These are phyloP conservation scores for Elaphomyces granulatus DNA, from an alignment of 495 filamentous ascomycete species.

Conservation along the genomic window DNA sequence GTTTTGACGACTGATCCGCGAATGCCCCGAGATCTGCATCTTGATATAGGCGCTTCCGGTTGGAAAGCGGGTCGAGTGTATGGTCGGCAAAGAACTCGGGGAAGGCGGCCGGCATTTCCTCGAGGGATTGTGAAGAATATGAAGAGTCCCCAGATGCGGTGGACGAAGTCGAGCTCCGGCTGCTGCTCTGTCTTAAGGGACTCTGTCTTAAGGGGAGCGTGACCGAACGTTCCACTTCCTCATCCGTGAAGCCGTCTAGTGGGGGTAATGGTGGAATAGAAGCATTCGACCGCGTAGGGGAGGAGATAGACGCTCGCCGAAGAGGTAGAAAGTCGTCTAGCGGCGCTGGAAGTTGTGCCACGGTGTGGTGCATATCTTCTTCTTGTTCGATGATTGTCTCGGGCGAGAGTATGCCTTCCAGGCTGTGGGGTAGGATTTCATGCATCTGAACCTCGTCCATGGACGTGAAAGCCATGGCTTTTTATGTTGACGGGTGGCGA, in stretches of 20 bases:
- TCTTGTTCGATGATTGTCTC: too few relatives aligned
- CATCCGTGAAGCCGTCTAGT: neutral
- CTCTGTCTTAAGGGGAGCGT: neutral
- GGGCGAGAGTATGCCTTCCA: neutral
- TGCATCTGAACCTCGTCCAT: neutral
- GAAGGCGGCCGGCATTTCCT: neutral
- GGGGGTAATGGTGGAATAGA: neutral
- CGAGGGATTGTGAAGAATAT: neutral
- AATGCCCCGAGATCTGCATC: neutral
- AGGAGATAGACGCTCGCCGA: too few relatives aligned
- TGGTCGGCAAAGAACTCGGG: neutral
- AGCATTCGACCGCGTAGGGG: neutral
- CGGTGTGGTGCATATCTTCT: too few relatives aligned
- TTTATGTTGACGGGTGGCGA: too few relatives aligned
- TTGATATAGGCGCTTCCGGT: slow-evolving; percentile 8
- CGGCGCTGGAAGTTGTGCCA: too few relatives aligned
- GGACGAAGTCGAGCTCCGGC: neutral
- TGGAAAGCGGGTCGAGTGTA: neutral
- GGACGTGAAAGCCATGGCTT: too few relatives aligned
- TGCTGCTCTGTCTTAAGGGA: too few relatives aligned
- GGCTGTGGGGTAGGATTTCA: neutral
- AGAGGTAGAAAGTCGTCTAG: too few relatives aligned
- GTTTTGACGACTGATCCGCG: neutral
- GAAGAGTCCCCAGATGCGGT: slow-evolving; percentile 4
- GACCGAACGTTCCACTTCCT: neutral